Base-by-base conservation (phyloP, 1,284 basidiomycete genomes). In the Sporisorium iseilematis-ciliati region DNA sequence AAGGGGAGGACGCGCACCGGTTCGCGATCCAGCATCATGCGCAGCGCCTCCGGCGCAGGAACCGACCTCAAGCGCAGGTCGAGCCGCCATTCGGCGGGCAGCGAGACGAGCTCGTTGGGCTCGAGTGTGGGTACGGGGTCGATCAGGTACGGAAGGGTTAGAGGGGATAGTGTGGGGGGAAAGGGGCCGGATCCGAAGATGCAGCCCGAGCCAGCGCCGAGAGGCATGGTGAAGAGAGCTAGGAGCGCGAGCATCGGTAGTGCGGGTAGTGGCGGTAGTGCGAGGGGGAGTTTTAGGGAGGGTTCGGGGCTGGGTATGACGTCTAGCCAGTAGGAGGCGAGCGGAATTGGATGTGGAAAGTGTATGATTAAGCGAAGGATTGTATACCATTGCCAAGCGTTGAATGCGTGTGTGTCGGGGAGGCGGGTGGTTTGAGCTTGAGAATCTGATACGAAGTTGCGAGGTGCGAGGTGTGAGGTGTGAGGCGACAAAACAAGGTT, bases 181-280 rank as follows among this genome's bases (percentile, higher is more conserved):
- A 8, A 4, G 4, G 53, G 31, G 52, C 65, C 73, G 5, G 60
- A 64, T 41, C 68, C 73, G 16, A 41, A 25, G 11, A 45, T 76
- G 58, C 73, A 76, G 43, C 72, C 72, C 2, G 77, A 78, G 33
- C 77, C 77, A 7, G 77, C 77, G 38, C 77, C 77, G 2, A 38
- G 75, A 12, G 65, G 61, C 4, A 78, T 78, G 77, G 69, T 56
- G 33, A 25, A 54, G 11, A 33, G 77, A 8, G 77, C 77, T 12
- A 49, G 74, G 18, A 60, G 59, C 31, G 77, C 77, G 3, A 76
- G 74, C 45, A 12, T 78, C 31, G 68, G 65, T 49, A 75, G 73
- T 48, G 67, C 45, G n/a, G 45, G 57, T 3, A 50, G 55, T 21
- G 35, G 52, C 21, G 65, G 57, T 21, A 66, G 63, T 29, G 53